These are phyloP conservation scores for Sporisorium sorghi DNA, from an alignment of 1,284 basidiomycete genomes.

Conservation along the genomic window DNA sequence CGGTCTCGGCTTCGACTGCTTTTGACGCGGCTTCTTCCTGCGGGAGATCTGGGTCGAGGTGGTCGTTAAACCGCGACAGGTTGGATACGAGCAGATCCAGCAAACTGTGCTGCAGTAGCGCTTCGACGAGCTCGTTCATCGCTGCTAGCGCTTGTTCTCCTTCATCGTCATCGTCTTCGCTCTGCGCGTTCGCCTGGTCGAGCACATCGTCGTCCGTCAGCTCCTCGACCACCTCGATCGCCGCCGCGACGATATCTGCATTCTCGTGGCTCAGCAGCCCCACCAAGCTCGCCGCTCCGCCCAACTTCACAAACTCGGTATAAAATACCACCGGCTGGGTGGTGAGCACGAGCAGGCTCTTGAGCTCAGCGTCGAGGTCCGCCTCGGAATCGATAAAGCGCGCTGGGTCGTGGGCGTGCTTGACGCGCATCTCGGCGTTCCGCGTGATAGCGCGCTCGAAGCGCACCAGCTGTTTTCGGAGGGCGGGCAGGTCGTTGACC, in stretches of 20 bases:
- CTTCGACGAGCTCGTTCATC: slow-evolving; percentile 39
- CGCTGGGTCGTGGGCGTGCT: slow-evolving; percentile 63
- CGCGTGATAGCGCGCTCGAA: slow-evolving; percentile 90
- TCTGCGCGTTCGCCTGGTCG: slow-evolving; percentile 74
- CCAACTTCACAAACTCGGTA: slow-evolving; percentile 85
- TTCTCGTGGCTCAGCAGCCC: slow-evolving; percentile 77
- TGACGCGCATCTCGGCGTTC: slow-evolving; percentile 89
- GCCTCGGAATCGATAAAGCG: slow-evolving; percentile 99
- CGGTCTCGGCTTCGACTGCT: slow-evolving; percentile 47
- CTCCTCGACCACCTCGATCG: slow-evolving; percentile 77
- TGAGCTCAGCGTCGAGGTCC: slow-evolving; percentile 87
- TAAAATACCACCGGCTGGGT: slow-evolving; percentile 86
- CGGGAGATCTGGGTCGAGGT: slow-evolving; percentile 10
- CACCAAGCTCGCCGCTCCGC: slow-evolving; percentile 78
- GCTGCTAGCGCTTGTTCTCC: slow-evolving; percentile 11
- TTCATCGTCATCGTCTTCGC: slow-evolving; percentile 66
- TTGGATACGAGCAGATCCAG: slow-evolving; percentile 92
- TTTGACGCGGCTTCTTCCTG: slow-evolving; percentile 19
- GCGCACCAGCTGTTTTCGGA: slow-evolving; percentile 78
- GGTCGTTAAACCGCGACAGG: slow-evolving; percentile 71
- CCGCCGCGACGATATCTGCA: slow-evolving; percentile 59
- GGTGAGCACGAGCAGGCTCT: slow-evolving; percentile 83
- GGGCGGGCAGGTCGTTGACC: slow-evolving; percentile 7
- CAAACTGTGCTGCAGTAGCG: slow-evolving; percentile 79
- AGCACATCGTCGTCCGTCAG: slow-evolving; percentile 95